These are phyloP conservation scores for Priceomyces castillae DNA, from an alignment of 805 yeast species.

Conservation along the genomic window DNA sequence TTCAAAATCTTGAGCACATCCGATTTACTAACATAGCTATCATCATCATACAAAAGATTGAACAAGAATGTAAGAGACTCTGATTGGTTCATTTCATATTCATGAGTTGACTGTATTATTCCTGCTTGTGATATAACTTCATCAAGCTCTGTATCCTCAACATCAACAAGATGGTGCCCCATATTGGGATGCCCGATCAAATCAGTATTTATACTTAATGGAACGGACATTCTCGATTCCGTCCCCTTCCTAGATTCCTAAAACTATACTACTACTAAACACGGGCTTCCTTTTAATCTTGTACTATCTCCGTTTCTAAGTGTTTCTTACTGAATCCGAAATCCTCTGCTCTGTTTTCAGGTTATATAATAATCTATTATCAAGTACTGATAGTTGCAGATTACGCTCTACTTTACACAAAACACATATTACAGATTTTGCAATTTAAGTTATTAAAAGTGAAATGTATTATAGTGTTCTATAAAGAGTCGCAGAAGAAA, in stretches of 20 bases:
- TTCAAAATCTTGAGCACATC: conserved; percentile 37
- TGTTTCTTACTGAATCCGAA: too few species aligned
- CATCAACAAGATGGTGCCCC: neutral
- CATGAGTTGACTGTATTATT: conserved; percentile 13
- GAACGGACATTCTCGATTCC: neutral
- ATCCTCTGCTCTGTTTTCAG: too few species aligned
- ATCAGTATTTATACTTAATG: neutral
- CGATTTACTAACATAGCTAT: conserved; percentile 29
- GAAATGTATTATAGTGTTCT: too few species aligned
- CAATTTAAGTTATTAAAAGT: too few species aligned
- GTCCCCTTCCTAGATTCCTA: neutral
- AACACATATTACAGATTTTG: neutral
- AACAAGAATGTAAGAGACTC: conserved; percentile 41
- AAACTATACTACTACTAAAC: too few species aligned
- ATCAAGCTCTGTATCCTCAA: neutral
- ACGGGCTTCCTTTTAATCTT: too few species aligned
- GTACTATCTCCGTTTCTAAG: too few species aligned
- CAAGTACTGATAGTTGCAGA: neutral
- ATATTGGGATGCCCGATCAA: neutral
- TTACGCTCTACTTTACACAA: neutral
- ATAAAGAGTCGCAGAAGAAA: too few species aligned
- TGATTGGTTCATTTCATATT: conserved; percentile 39
- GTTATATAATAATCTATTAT: neutral
- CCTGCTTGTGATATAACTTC: neutral
- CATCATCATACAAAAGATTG: conserved; percentile 37